Conservation (phyloP, 2,329 filamentous ascomycete genomes). For the Fusarium incarnatum region DNA sequence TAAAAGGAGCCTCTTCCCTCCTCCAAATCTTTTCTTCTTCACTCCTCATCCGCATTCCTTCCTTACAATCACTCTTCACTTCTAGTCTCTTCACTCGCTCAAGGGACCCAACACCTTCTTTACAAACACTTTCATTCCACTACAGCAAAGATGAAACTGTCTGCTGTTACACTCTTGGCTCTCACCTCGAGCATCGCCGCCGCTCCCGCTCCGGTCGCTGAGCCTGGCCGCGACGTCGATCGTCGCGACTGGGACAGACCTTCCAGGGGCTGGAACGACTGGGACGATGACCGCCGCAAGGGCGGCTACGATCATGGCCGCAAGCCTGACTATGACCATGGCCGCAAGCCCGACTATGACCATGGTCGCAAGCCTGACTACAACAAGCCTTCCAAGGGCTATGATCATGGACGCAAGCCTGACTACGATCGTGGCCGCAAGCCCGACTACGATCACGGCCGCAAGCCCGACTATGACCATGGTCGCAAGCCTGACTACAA, state of each 20-base stretch:
- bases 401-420: not conserved
- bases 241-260: slow-evolving; percentile 1
- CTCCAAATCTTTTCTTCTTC: not conserved
- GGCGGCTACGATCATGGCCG: not conserved
- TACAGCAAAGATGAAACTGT: slow-evolving; percentile 22
- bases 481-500: not conserved
- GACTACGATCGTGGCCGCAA: not conserved
- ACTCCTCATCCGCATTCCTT: not conserved
- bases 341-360: not conserved
- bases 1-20: not conserved
- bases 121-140: not conserved
- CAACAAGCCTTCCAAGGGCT: no score
- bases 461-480: not conserved
- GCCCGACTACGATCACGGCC: no score
- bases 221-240: not conserved
- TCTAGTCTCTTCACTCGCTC: slow-evolving; percentile 4
- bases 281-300: not conserved
- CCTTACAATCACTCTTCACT: not conserved
- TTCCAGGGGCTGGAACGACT: not conserved
- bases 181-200: slow-evolving; percentile 13
- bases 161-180: slow-evolving; percentile 7
- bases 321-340: not conserved
- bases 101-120: not conserved
- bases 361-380: not conserved
- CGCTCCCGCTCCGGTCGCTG: slow-evolving; percentile 6